Conservation (phyloP, 441 rosid species). For the Viola pubescens region DNA sequence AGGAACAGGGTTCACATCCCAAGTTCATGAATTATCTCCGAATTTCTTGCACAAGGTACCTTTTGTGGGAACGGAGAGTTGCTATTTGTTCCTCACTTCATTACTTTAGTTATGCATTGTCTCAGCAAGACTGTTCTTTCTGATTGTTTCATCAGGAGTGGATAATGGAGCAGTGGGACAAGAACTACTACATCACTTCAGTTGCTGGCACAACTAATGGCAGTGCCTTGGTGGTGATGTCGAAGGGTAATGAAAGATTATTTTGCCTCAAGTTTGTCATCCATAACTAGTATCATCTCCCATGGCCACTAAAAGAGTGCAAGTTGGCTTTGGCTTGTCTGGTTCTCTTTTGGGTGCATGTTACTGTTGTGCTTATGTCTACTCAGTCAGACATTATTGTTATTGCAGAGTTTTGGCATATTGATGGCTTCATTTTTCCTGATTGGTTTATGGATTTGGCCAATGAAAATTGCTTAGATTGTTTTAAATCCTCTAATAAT, state of each 20-base stretch:
- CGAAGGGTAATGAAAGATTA: conserved; percentile 37
- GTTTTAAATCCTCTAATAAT: neutral
- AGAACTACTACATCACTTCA: conserved; percentile 61
- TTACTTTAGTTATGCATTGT: neutral
- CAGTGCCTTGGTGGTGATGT: conserved; percentile 66
- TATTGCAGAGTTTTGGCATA: too few relatives aligned
- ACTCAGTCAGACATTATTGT: too few relatives aligned
- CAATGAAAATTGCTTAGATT: conserved; percentile 7
- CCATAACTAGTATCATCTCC: neutral
- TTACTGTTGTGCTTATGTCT: neutral
- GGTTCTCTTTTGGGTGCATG: neutral
- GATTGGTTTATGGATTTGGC: too few relatives aligned
- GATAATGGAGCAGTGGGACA: conserved; percentile 91
- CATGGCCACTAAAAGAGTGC: neutral
- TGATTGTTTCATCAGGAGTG: conserved; percentile 47
- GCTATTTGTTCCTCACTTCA: neutral
- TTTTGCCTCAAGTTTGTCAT: neutral
- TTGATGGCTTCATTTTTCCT: too few relatives aligned
- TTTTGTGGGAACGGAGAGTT: neutral
- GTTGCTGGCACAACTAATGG: conserved; percentile 65
- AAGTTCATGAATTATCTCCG: conserved; percentile 58
- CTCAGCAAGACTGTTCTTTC: neutral
- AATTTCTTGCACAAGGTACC: conserved; percentile 48
- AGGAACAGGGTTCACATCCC: conserved; percentile 60
- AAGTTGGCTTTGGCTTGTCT: neutral